Evolutionary conservation across 345 rosid species (phyloP), one percentile per base, ranked within the genome.

Genomic region (Erysimum cheiranthoides): DNA sequence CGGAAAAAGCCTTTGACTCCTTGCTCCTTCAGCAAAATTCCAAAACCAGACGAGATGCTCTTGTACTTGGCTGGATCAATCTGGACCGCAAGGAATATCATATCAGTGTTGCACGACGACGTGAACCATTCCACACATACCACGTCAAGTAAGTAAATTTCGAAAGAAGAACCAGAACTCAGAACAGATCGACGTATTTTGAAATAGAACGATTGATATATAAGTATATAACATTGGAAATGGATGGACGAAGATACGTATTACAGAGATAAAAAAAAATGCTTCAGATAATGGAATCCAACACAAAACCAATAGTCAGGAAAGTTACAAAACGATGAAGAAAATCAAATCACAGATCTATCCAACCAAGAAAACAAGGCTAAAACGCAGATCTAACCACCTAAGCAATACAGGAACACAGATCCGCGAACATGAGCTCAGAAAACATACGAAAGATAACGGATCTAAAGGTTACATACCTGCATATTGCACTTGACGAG

Each of bases 401-500:
- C 31, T 11, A 9, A 72, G 31, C 36, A 58, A 59, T 46, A 62
- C 12, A 32, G 0, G 9, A 12, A 66, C 63, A 40, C 60, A 27
- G 67, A 71, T 58, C 81, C 21, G 40, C 36, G 3, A 35, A 30
- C 25, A 53, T 5, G 64, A 68, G 32, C 32, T 31, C 3, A 30
- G 30, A 46, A 35, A 14, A 57, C 57, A 58, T 10, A 54, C 5
- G 6, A 32, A 70, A 1, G 42, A 71, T 12, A 62, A 40, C 2
- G 38, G 74, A 66, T 52, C 28, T 61, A 36, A 47, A 59, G 40
- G 36, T 25, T 38, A 10, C 5, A 46, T 11, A 93, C 99, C 97
- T 96, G 99, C 98, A 96, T 96, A 79, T 96, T 96, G 67, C 99
- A 93, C 86, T 96, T 96, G 89, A 96, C 97, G 32, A 93, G 96